Conservation (phyloP, 2,329 filamentous ascomycete genomes). For the Phialemonium atrogriseum region DNA sequence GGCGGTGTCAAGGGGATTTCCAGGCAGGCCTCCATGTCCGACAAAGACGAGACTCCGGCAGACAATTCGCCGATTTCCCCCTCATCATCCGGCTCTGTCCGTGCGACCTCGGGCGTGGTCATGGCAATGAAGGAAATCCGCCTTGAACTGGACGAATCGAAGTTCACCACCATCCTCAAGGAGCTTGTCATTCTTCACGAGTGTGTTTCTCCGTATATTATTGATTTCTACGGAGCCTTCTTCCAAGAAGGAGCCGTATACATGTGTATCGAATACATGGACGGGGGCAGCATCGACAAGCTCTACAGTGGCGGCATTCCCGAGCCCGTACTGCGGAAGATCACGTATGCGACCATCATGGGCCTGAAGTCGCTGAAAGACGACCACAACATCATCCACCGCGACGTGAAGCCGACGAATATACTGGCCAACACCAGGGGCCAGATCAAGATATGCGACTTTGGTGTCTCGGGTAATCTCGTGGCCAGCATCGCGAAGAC, state of each 20-base stretch:
- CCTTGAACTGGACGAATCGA: slow-evolving; percentile 89
- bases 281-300: slow-evolving; percentile 95
- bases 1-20: slow-evolving; percentile 36
- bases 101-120: slow-evolving; percentile 59
- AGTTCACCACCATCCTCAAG: slow-evolving; percentile 96
- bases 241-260: slow-evolving; percentile 99
- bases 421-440: slow-evolving; percentile 85
- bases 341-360: slow-evolving; percentile 82
- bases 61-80: slow-evolving; percentile 19
- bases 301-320: slow-evolving; percentile 86
- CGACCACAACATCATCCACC: slow-evolving; percentile 97
- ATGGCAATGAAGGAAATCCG: slow-evolving; percentile 99
- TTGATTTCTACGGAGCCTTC: slow-evolving; percentile 98
- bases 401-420: slow-evolving; percentile 98
- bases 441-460: slow-evolving; percentile 97
- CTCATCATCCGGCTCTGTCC: slow-evolving; percentile 15
- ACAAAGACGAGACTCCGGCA: slow-evolving; percentile 18
- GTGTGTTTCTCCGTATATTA: slow-evolving; percentile 90
- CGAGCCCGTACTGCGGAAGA: slow-evolving; percentile 80
- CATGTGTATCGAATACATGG: slow-evolving; percentile 99
- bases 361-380: slow-evolving; percentile 92
- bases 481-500: slow-evolving; percentile 97
- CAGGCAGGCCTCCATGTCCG: slow-evolving; percentile 26
- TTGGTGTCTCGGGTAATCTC: slow-evolving; percentile 91
- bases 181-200: slow-evolving; percentile 94